Evolutionary conservation across 2,329 filamentous ascomycete genomes (phyloP).

Genomic region (Emericellopsis atlantica): DNA sequence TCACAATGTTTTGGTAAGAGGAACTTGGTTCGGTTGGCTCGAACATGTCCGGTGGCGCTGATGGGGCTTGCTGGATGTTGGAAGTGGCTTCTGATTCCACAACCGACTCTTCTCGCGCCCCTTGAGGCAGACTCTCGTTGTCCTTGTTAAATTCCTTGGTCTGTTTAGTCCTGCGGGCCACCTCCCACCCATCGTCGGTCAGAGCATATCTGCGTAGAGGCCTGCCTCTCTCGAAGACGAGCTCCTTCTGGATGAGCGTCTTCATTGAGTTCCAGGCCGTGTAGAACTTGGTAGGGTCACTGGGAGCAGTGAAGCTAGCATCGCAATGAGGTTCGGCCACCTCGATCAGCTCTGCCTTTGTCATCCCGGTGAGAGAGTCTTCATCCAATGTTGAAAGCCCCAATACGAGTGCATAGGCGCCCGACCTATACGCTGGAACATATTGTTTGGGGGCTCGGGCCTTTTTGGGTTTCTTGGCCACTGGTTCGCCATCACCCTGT

Average conservation of each 20-base stretch:
- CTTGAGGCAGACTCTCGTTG: constrained; percentile 8
- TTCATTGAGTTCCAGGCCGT: constrained; percentile 81
- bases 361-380: constrained; percentile 38
- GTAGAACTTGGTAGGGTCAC: constrained; percentile 56
- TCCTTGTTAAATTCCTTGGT: constrained; percentile 12
- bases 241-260: constrained; percentile 57
- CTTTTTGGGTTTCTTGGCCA: constrained; percentile 32
- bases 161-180: constrained; percentile 51
- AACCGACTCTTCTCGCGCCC: neutral
- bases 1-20: constrained; percentile 3
- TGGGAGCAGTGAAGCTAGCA: constrained; percentile 56
- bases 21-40: neutral
- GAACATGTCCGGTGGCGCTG: neutral
- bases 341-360: constrained; percentile 56
- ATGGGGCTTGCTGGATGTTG: no score
- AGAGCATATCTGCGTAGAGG: constrained; percentile 56
- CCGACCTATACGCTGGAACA: constrained; percentile 60
- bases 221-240: constrained; percentile 59
- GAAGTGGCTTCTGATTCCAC: neutral
- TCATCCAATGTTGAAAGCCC: constrained; percentile 50
- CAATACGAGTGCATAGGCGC: constrained; percentile 59
- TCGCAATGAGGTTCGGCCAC: constrained; percentile 61
- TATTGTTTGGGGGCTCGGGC: constrained; percentile 50
- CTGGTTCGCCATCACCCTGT: constrained; percentile 15
- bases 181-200: constrained; percentile 69